These are phyloP conservation scores for Apium graveolens DNA, from an alignment of 129 eudicot genomes.

Conservation along the genomic window DNA sequence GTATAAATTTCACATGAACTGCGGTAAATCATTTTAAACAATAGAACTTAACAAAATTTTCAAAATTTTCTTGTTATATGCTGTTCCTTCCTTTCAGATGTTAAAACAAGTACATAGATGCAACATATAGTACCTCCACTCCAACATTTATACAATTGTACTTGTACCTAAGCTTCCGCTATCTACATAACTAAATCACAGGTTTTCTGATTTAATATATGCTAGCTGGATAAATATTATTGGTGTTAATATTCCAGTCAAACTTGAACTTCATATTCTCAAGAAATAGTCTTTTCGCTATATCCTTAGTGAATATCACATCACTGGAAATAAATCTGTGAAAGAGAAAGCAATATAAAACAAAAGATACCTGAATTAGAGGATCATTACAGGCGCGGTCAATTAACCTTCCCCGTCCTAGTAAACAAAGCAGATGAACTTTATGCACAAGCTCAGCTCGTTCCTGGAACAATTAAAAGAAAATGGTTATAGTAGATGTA, in stretches of 20 bases:
- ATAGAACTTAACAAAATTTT: not conserved
- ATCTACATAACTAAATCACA: not conserved
- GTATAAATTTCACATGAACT: not conserved
- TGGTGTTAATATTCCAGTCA: not conserved
- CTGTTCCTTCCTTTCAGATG: not conserved
- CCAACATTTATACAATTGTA: not conserved
- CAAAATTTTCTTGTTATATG: not conserved
- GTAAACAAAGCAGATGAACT: conserved; percentile 76
- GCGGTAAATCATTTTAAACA: not conserved
- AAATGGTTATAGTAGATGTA: conserved; percentile 3
- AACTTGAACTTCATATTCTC: not conserved
- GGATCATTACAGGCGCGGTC: conserved; percentile 80
- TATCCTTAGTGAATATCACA: not conserved
- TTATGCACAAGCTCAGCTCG: conserved; percentile 78
- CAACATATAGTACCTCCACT: not conserved
- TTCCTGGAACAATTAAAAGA: conserved; percentile 41
- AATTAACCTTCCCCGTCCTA: conserved; percentile 78
- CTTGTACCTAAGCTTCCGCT: not conserved
- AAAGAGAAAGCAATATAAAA: not conserved
- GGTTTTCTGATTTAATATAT: not conserved
- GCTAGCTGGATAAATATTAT: not conserved
- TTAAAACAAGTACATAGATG: not conserved
- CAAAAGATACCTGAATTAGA: conserved; percentile 55
- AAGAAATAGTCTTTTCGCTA: not conserved
- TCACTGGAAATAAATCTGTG: not conserved